These are phyloP conservation scores for Tardiomyces digboiensis DNA, from an alignment of 1,139 yeast species.

Conservation along the genomic window DNA sequence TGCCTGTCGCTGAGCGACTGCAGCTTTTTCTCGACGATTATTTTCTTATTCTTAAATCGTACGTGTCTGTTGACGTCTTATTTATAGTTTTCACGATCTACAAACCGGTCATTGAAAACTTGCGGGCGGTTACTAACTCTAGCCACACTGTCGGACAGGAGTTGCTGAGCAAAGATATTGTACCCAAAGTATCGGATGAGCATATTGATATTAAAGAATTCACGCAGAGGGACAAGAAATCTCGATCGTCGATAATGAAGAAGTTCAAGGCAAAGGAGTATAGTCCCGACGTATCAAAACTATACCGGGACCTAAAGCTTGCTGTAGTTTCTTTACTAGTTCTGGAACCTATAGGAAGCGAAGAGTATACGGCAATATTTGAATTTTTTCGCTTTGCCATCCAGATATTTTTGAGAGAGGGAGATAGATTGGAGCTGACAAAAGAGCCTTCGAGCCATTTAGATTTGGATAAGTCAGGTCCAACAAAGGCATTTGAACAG, in stretches of 20 bases:
- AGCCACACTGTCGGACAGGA: neutral
- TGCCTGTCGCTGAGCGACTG: neutral
- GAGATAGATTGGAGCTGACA: constrained; percentile 40
- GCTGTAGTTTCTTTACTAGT: constrained; percentile 45
- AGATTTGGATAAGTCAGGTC: constrained; percentile 49
- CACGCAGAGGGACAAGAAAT: neutral
- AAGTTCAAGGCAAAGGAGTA: neutral
- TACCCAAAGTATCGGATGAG: neutral
- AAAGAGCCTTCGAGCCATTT: constrained; percentile 47
- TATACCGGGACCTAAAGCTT: constrained; percentile 69
- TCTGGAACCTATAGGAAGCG: constrained; percentile 45
- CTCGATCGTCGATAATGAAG: neutral
- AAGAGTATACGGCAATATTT: constrained; percentile 49
- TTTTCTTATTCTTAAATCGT: neutral
- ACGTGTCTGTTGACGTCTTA: neutral
- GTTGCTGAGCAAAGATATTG: neutral
- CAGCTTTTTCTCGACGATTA: neutral
- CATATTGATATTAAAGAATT: neutral
- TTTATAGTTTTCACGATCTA: neutral
- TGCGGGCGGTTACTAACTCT: too few species aligned
- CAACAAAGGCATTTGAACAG: constrained; percentile 40
- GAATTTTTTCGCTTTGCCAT: constrained; percentile 60
- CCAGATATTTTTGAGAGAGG: constrained; percentile 66
- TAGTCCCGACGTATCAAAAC: neutral
- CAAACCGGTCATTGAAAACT: too few species aligned